Evolutionary conservation across 176 grass and related monocot genomes (phyloP).

Genomic region (Cenchrus americanus): DNA sequence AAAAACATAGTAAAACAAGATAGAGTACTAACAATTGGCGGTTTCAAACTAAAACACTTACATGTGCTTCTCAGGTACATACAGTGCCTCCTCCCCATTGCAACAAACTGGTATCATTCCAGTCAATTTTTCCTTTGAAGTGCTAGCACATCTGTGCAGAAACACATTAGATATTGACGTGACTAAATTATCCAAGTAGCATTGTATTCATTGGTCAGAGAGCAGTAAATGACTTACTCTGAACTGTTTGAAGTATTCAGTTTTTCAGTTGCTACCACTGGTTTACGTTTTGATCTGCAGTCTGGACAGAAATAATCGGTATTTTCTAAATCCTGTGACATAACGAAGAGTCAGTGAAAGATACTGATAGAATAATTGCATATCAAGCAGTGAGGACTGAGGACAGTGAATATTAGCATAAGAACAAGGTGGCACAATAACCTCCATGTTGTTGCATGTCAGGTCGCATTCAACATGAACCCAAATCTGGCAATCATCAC

Average conservation of each 20-base stretch:
- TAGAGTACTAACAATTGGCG: slow-evolving; percentile 19
- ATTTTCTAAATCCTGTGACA: slow-evolving; percentile 77
- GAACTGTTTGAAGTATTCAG: slow-evolving; percentile 32
- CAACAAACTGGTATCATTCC: slow-evolving; percentile 68
- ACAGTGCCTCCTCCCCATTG: slow-evolving; percentile 70
- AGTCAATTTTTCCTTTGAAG: slow-evolving; percentile 54
- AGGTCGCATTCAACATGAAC: slow-evolving; percentile 87
- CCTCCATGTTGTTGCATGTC: slow-evolving; percentile 73
- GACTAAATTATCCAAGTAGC: slow-evolving; percentile 29
- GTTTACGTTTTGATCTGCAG: slow-evolving; percentile 72
- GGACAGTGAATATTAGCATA: slow-evolving; percentile 1
- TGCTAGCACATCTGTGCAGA: slow-evolving; percentile 59
- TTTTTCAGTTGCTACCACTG: slow-evolving; percentile 19
- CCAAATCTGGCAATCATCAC: slow-evolving; percentile 94
- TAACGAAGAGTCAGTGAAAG: slow-evolving; percentile 27
- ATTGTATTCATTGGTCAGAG: slow-evolving; percentile 17
- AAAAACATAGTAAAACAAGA: slow-evolving; percentile 17
- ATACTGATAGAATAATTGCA: slow-evolving; percentile 22
- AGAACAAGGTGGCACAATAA: slow-evolving; percentile 43
- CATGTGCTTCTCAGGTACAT: slow-evolving; percentile 83
- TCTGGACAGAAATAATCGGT: slow-evolving; percentile 89
- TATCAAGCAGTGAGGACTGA: background rate
- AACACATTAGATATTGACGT: slow-evolving; percentile 32
- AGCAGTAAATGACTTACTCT: slow-evolving; percentile 50
- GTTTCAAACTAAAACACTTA: slow-evolving; percentile 56